phyloP scores from a whole-genome alignment of 2,329 filamentous ascomycete genomes.

The Phaeosphaeria sp. region DNA sequence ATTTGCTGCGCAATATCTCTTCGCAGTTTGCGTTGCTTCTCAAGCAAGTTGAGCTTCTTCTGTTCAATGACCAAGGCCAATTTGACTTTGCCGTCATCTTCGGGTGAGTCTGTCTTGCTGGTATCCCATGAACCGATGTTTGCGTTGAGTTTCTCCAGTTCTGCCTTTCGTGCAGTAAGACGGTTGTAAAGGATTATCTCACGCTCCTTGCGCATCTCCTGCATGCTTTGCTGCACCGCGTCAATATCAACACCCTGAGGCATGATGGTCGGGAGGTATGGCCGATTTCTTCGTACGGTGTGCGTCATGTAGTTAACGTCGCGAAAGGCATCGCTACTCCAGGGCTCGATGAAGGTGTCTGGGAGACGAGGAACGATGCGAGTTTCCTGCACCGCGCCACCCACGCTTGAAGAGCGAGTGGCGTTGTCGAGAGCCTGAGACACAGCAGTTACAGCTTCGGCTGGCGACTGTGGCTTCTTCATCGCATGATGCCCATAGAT shows the following conservation, averaged over 20 bases:
- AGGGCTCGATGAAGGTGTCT: slow-evolving; percentile 60
- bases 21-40: slow-evolving; percentile 84
- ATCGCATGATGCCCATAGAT: slow-evolving; percentile 76
- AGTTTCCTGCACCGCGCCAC: slow-evolving; percentile 43
- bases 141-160: slow-evolving; percentile 82
- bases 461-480: slow-evolving; percentile 55
- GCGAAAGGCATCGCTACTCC: slow-evolving; percentile 52
- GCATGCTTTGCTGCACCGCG: slow-evolving; percentile 48
- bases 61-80: slow-evolving; percentile 92
- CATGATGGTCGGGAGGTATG: slow-evolving; percentile 85
- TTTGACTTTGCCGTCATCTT: slow-evolving; percentile 80
- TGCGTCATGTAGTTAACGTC: slow-evolving; percentile 83
- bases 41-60: slow-evolving; percentile 86
- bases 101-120: slow-evolving; percentile 68
- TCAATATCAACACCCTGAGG: slow-evolving; percentile 88
- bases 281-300: slow-evolving; percentile 74
- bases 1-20: slow-evolving; percentile 89
- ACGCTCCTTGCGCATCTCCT: slow-evolving; percentile 77
- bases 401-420: slow-evolving; percentile 52
- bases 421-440: slow-evolving; percentile 61
- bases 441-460: slow-evolving; percentile 51
- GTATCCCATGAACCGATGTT: slow-evolving; percentile 90
- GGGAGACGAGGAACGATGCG: slow-evolving; percentile 48
- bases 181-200: slow-evolving; percentile 90
- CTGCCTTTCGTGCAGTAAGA: slow-evolving; percentile 81